These are phyloP conservation scores for Bocquillonia castaneifolia DNA, from an alignment of 441 rosid genomes.

Conservation along the genomic window DNA sequence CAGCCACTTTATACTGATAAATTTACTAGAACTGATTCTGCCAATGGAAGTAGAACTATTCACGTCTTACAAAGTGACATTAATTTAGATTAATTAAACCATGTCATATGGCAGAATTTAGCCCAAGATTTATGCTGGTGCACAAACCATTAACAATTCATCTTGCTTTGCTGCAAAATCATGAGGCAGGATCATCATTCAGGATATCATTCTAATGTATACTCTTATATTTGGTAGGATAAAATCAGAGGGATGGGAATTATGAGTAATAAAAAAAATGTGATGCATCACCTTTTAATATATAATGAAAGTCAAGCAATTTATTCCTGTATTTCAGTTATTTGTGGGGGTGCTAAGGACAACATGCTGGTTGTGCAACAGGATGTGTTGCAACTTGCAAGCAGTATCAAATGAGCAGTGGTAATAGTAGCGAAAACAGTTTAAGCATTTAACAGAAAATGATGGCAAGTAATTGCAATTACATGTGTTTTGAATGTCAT, in stretches of 20 bases:
- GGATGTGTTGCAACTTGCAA: not conserved
- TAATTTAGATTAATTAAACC: not conserved
- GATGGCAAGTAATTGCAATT: too few species aligned
- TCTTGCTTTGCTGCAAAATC: conserved; percentile 1
- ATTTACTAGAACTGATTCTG: not conserved
- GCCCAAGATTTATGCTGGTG: not conserved
- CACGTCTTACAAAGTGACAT: conserved; percentile 2
- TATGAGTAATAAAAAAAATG: too few species aligned
- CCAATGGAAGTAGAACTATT: not conserved
- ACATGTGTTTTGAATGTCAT: not conserved
- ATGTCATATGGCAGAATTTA: not conserved
- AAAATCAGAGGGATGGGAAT: too few species aligned
- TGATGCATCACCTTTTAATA: too few species aligned
- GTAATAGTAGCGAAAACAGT: too few species aligned
- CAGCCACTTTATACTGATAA: not conserved
- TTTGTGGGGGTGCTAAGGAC: not conserved
- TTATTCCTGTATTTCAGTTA: not conserved
- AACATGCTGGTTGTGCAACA: not conserved
- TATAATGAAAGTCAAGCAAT: too few species aligned
- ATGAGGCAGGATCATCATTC: not conserved
- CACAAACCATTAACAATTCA: not conserved
- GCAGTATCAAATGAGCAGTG: too few species aligned
- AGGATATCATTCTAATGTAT: not conserved
- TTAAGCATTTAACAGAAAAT: too few species aligned
- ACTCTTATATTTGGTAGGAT: not conserved